phyloP scores from a whole-genome alignment of 441 rosid genomes.

The Brassica balearica region DNA sequence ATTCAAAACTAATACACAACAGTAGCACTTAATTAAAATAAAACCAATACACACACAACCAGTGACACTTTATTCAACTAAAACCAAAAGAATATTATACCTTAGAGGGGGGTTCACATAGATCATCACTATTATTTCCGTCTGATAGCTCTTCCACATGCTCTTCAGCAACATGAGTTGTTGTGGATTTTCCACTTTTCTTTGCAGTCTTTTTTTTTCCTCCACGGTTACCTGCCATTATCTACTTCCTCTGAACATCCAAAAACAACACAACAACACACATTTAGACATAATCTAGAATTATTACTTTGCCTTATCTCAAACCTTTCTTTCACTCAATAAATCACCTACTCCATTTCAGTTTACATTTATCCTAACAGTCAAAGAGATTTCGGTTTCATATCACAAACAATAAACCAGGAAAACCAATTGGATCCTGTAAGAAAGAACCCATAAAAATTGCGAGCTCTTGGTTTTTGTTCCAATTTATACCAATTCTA shows the following conservation, averaged over 20 bases:
- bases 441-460: too few species aligned
- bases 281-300: too few species aligned
- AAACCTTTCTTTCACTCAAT: background rate
- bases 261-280: too few species aligned
- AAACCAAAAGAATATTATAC: too few species aligned
- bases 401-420: background rate
- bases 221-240: too few species aligned
- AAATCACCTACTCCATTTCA: background rate
- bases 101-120: too few species aligned
- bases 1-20: too few species aligned
- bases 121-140: background rate
- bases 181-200: background rate
- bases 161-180: background rate
- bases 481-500: too few species aligned
- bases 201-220: too few species aligned
- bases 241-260: too few species aligned
- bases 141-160: background rate
- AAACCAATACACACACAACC: background rate
- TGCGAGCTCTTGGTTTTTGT: too few species aligned
- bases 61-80: background rate
- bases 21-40: too few species aligned
- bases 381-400: background rate
- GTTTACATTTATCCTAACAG: background rate
- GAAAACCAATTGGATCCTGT: background rate
- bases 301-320: background rate